Evolutionary conservation across 768 basidiomycete species (phyloP).

Genomic region (Sistotremastrum niveocremeum): DNA sequence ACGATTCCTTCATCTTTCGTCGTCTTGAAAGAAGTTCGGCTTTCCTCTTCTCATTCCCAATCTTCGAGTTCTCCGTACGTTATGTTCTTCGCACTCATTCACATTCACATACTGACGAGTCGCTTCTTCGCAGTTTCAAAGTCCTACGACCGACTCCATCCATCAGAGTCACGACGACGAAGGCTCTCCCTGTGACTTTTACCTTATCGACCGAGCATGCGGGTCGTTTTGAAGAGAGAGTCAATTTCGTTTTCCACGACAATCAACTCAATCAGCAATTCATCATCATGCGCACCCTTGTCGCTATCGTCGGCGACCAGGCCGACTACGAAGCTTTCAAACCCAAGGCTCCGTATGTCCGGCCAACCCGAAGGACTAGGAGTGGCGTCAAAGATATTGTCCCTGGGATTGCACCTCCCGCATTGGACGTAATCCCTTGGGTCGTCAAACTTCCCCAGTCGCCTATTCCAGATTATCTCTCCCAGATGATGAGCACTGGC

Average conservation of each 20-base stretch:
- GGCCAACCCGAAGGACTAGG: slow-evolving; percentile 6
- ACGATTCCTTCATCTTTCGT: no score
- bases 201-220: background rate
- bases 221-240: slow-evolving; percentile 32
- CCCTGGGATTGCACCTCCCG: slow-evolving; percentile 12
- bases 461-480: slow-evolving; percentile 18
- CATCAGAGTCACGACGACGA: no score
- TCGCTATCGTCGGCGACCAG: slow-evolving; percentile 33
- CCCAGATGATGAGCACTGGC: slow-evolving; percentile 20
- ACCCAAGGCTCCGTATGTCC: slow-evolving; percentile 31
- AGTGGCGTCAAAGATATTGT: slow-evolving; percentile 11
- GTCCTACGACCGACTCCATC: no score
- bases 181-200: background rate
- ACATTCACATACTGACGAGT: no score
- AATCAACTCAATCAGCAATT: slow-evolving; percentile 22
- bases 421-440: slow-evolving; percentile 7
- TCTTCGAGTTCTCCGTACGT: no score
- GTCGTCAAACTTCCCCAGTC: slow-evolving; percentile 6
- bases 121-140: no score
- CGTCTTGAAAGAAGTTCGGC: no score
- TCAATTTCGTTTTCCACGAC: slow-evolving; percentile 35
- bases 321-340: slow-evolving; percentile 36
- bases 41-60: no score
- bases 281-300: slow-evolving; percentile 31
- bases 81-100: no score